Percentiles rank a stretch among this genome's conserved stretches.
These are phyloP conservation scores for Ensete ventricosum DNA, from an alignment of 176 grass and related monocot genomes.

Conservation along the genomic window DNA sequence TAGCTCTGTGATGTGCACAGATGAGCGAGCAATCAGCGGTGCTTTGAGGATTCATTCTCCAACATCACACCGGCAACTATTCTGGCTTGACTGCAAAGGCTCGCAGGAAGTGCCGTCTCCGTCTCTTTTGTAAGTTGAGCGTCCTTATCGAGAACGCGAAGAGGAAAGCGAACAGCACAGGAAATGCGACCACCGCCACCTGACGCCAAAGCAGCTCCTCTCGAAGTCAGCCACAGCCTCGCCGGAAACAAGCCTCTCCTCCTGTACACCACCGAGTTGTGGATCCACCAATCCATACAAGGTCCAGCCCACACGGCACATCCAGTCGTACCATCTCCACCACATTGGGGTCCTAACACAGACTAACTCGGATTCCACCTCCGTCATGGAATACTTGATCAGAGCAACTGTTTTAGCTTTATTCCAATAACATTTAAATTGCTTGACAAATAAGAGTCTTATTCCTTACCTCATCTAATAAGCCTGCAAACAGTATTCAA, in stretches of 20 bases:
- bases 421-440: too few relatives aligned
- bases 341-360: conserved; percentile 1
- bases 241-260: not conserved
- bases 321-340: conserved; percentile 8
- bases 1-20: too few relatives aligned
- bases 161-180: conserved; percentile 12
- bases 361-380: too few relatives aligned
- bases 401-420: too few relatives aligned
- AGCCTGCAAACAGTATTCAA: too few relatives aligned
- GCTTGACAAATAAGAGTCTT: too few relatives aligned
- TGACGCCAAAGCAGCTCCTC: conserved; percentile 10
- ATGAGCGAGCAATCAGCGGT: too few relatives aligned
- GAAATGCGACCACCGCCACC: not conserved
- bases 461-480: too few relatives aligned
- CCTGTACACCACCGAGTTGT: not conserved
- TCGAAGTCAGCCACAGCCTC: not conserved
- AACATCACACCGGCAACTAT: too few relatives aligned
- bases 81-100: too few relatives aligned
- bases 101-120: not conserved
- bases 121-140: conserved; percentile 8
- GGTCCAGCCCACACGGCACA: conserved; percentile 3
- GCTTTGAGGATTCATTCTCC: too few relatives aligned
- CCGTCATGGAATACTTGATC: too few relatives aligned
- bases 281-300: not conserved
- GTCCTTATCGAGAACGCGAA: not conserved